Conservation (phyloP, 495 filamentous ascomycete species). For the Penicillium roqueforti region DNA sequence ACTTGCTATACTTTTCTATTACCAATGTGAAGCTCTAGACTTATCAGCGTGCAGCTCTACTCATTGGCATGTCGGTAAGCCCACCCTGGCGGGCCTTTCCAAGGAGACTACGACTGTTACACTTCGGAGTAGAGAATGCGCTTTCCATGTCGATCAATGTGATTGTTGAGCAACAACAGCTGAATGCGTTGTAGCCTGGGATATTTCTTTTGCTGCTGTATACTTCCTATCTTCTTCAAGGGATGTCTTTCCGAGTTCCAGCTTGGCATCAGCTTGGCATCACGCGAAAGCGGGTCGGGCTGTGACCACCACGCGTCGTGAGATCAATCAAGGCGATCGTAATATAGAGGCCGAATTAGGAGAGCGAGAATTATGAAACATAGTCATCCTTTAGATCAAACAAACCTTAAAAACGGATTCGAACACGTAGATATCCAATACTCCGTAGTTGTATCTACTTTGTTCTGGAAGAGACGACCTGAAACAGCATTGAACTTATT, state of each 20-base stretch:
- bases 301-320: neutral
- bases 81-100: neutral
- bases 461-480: no score
- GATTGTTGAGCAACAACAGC: neutral
- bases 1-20: no score
- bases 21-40: no score
- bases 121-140: neutral
- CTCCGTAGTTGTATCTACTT: no score
- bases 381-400: no score
- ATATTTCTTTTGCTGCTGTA: neutral
- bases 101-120: neutral
- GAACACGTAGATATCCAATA: no score
- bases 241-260: neutral
- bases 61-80: neutral
- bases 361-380: neutral
- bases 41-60: no score
- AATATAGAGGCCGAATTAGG: neutral
- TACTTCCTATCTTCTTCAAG: neutral
- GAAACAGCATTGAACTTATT: no score
- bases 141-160: neutral
- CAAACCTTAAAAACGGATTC: no score
- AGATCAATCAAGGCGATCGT: neutral
- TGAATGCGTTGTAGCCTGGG: neutral
- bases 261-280: slow-evolving; percentile 1
- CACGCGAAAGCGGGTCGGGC: neutral